Base-by-base conservation (phyloP, 345 rosid species). In the Hibiscus tridactylites region DNA sequence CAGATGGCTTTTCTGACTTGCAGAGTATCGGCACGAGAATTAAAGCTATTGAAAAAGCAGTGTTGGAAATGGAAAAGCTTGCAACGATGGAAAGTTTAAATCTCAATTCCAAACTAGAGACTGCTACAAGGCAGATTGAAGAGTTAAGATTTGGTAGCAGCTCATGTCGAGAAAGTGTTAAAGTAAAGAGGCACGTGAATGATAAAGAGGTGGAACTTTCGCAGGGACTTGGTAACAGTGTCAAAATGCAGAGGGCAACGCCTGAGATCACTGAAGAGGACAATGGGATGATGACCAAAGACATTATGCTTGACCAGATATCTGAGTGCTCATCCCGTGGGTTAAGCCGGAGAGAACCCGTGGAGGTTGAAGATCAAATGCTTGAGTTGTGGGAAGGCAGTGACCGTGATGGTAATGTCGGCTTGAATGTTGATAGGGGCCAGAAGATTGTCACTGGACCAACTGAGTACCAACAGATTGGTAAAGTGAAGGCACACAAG, bases 251-350 rank as follows among this genome's bases (percentile, higher is more conserved):
- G 82, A 88, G 79, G 72, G 81, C 64, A 64, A 73, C 76, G 68
- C 78, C 68, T 17, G 90, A 89, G 70, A 83, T 79, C 71, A 73
- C 67, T 53, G 79, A 87, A 75, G 88, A 76, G 54, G 86, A 82
- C 68, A 83, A 66, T 29, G 91, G 79, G 61, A 84, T 87, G 77
- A 81, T 89, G 86, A 86, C 97, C 1, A 96, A 96, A 80, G 99
- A 96, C 78, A 92, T 92, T 70, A 77, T 92, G 79, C 96, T 91
- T 1, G 99, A 96, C 79, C 93, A 96, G 80, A 78, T 83, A 56
- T 96, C 98, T 1, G 99, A 90, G 72, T 83, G 89, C 76, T 90
- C 96, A 16, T 85, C 97, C 6, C 79, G 89, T 79, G 91, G 96
- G 63, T 80, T 79, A 63, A 87, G 90, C 78, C 81, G 82, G 85